Percentiles rank a stretch among this genome's conserved stretches.
These are phyloP conservation scores for Pisolithus tinctorius DNA, from an alignment of 768 basidiomycete genomes.

Conservation along the genomic window DNA sequence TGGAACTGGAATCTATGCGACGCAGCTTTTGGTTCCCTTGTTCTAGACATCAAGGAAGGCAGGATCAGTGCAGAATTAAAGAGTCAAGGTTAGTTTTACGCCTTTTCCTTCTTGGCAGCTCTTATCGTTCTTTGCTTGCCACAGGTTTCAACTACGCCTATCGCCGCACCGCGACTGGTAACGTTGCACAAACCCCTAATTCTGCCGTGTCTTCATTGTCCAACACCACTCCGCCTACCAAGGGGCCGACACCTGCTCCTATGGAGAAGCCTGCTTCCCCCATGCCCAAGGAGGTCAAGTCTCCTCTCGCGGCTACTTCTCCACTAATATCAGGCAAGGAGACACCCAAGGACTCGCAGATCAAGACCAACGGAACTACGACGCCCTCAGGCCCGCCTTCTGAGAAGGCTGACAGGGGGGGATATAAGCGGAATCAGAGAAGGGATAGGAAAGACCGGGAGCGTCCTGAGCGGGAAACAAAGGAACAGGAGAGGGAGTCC, in stretches of 20 bases:
- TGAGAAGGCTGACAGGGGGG: constrained; percentile 52
- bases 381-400: constrained; percentile 19
- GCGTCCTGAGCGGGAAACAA: constrained; percentile 36
- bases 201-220: constrained; percentile 48
- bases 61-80: constrained; percentile 88
- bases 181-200: constrained; percentile 52
- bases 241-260: constrained; percentile 27
- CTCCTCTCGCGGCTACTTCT: constrained; percentile 29
- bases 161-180: constrained; percentile 59
- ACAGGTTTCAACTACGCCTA: constrained; percentile 95
- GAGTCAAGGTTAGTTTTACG: constrained; percentile 66
- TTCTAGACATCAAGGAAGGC: constrained; percentile 88
- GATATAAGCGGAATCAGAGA: constrained; percentile 53
- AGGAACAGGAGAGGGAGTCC: constrained; percentile 27
- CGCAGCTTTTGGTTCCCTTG: constrained; percentile 83
- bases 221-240: constrained; percentile 25
- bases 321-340: constrained; percentile 21
- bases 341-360: constrained; percentile 26
- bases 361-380: constrained; percentile 27
- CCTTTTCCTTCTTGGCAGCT: not conserved
- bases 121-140: constrained; percentile 3
- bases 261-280: constrained; percentile 31
- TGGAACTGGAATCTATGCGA: constrained; percentile 99
- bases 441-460: constrained; percentile 59
- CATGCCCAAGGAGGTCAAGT: constrained; percentile 27